Percentiles rank a stretch among this genome's conserved stretches.
Evolutionary conservation across 2,329 filamentous ascomycete species (phyloP).

Genomic region (Colletotrichum sp.): DNA sequence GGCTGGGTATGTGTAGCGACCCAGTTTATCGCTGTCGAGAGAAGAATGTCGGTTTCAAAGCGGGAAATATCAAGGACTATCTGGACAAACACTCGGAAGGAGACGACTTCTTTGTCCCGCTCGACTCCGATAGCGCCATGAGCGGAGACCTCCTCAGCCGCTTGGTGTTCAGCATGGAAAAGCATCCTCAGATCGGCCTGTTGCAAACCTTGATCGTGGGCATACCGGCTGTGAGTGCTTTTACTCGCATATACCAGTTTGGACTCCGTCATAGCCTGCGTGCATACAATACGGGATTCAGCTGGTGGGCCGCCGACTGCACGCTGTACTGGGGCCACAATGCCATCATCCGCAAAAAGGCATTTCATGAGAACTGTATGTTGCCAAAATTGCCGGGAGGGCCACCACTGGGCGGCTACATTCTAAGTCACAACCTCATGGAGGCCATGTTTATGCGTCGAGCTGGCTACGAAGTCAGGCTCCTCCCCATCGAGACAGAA

Average conservation of each 20-base stretch:
- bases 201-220: not conserved
- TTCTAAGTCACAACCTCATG: not conserved
- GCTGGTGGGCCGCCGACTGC: not conserved
- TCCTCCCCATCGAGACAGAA: not conserved
- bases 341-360: not conserved
- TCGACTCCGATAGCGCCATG: not conserved
- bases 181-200: not conserved
- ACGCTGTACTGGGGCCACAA: not conserved
- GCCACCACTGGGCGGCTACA: not conserved
- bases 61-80: not conserved
- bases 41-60: not conserved
- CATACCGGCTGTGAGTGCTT: not conserved
- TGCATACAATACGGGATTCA: not conserved
- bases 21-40: not conserved
- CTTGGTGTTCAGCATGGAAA: not conserved
- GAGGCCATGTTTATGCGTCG: not conserved
- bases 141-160: not conserved
- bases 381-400: not conserved
- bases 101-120: rapidly evolving
- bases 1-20: not conserved
- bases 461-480: not conserved
- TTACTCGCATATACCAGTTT: not conserved
- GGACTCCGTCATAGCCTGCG: not conserved
- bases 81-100: not conserved
- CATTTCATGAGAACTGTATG: not conserved